Base-by-base conservation (phyloP, 495 filamentous ascomycete species). In the Penicillium bialowiezense region DNA sequence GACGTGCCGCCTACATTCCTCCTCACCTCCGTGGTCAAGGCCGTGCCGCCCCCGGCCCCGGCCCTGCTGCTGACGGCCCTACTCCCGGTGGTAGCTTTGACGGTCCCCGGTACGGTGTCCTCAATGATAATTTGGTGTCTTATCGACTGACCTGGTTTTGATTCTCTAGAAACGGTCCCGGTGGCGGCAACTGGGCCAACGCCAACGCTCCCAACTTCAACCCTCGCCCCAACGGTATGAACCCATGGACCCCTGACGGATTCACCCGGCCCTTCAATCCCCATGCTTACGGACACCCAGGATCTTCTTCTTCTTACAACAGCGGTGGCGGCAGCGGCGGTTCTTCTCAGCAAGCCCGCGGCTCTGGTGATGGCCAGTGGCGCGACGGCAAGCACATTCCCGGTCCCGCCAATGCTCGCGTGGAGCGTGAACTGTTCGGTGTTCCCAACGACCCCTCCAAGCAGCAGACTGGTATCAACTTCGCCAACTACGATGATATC, bases 401-500 rank as follows among this genome's bases (percentile, higher is more conserved):
- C 57, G 93, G 95, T 41, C 87, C 90, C 48, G 61, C 87, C 49
- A 97, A 97, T 70, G 78, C 85, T 45, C 90, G 91, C 57, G 49
- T 93, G 19, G 93, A 98, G 76, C 90, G 91, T 64, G 93, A 98
- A 60, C 85, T 98, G 37, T 98, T 97, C 70, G 93, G 93, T 62
- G 83, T 87, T 35, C 81, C 89, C 53, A 93, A 97, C 68, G 93
- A 97, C 62, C 90, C 91, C 47, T 82, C 87, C 54, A 97, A 96
- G 76, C 87, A 96, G 68, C 88, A 90, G 59, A 96, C 89, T 15
- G 93, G 93, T 63, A 97, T 98, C 84, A 98, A 98, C 78, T 98
- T 98, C 64, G 84, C 96, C 74, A 98, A 98, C 76, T 98, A 98
- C 71, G 93, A 98, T 62, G 93, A 98, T 64, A 98, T 98, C 59